Conservation (phyloP, 129 eudicot genomes). For the Escallonia herrerae region DNA sequence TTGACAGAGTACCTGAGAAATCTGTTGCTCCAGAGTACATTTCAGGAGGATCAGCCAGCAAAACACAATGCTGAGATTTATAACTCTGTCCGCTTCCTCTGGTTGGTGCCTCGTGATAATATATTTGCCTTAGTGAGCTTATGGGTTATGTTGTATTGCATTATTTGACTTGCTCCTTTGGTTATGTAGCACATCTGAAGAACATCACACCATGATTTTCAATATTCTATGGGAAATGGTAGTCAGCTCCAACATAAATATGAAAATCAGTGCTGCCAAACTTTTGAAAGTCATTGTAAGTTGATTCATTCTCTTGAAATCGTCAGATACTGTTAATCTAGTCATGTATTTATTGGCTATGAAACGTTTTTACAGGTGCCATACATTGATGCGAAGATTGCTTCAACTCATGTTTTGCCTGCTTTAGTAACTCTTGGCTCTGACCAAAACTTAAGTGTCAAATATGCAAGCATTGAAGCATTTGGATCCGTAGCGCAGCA, state of each 20-base stretch:
- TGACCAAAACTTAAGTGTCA: slow-evolving; percentile 82
- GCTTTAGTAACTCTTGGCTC: slow-evolving; percentile 97
- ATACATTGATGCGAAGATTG: slow-evolving; percentile 79
- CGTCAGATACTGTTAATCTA: background rate
- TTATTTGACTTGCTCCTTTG: slow-evolving; percentile 6
- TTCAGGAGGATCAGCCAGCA: slow-evolving; percentile 41
- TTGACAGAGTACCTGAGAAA: slow-evolving; percentile 69
- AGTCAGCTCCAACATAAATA: slow-evolving; percentile 68
- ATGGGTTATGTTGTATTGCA: slow-evolving; percentile 7
- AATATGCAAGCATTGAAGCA: slow-evolving; percentile 91
- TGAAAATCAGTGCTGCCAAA: slow-evolving; percentile 75
- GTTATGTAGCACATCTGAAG: slow-evolving; percentile 67
- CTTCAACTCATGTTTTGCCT: slow-evolving; percentile 80
- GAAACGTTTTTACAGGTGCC: slow-evolving; percentile 50
- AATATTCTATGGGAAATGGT: slow-evolving; percentile 96
- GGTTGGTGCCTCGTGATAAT: slow-evolving; percentile 36
- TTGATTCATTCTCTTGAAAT: slow-evolving; percentile 9
- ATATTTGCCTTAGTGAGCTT: slow-evolving; percentile 2
- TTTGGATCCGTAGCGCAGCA: slow-evolving; percentile 98
- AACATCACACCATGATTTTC: slow-evolving; percentile 76
- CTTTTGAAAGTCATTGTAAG: slow-evolving; percentile 79
- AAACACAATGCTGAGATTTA: slow-evolving; percentile 51
- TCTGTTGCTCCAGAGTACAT: slow-evolving; percentile 52
- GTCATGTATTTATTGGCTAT: background rate
- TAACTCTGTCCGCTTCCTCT: slow-evolving; percentile 84